Conservation (phyloP, 2,329 filamentous ascomycete genomes). For the Beauveria varroae region DNA sequence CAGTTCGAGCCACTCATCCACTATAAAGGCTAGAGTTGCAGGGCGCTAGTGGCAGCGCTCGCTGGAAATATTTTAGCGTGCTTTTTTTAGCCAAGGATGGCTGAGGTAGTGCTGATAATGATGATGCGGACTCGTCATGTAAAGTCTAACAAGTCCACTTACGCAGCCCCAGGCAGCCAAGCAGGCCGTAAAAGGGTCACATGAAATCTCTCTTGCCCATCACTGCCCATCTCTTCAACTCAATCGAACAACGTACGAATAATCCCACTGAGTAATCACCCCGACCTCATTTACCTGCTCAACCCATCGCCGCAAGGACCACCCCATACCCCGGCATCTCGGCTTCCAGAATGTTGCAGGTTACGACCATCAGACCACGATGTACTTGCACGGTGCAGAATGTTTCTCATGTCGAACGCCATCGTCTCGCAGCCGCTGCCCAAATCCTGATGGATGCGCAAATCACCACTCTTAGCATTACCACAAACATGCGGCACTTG, state of each 20-base stretch:
- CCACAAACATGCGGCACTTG: not conserved
- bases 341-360: conserved; percentile 2
- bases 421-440: not conserved
- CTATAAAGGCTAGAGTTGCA: conserved; percentile 7
- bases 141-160: too few species aligned
- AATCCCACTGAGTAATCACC: too few species aligned
- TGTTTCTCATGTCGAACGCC: not conserved
- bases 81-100: too few species aligned
- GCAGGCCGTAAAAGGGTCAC: not conserved
- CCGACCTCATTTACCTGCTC: not conserved
- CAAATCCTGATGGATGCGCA: not conserved
- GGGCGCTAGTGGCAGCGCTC: not conserved
- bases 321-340: not conserved
- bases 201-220: not conserved
- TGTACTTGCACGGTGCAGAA: not conserved
- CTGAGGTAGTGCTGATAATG: too few species aligned
- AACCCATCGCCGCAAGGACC: conserved; percentile 2
- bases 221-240: too few species aligned
- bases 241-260: too few species aligned
- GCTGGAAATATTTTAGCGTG: not conserved
- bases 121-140: too few species aligned
- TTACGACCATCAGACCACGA: not conserved
- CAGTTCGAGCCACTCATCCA: not conserved
- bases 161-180: too few species aligned
- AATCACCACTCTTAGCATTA: not conserved